Conservation (phyloP, 306 rosid genomes). For the Benincasa hispida region DNA sequence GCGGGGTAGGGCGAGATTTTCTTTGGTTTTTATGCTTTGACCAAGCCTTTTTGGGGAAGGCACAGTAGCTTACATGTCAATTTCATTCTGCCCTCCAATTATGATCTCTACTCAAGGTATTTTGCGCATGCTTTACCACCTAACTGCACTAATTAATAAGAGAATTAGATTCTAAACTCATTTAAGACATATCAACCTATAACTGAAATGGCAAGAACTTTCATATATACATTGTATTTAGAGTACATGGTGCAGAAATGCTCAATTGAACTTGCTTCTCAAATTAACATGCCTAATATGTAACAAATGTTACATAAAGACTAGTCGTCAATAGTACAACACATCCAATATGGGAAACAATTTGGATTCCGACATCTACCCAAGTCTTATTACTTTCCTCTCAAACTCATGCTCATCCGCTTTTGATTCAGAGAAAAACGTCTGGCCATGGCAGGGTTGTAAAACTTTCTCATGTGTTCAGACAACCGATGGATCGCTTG, state of each 20-base stretch:
- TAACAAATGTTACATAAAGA: not conserved
- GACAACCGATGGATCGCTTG: slow-evolving; percentile 68
- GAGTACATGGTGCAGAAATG: not conserved
- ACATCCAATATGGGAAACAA: not conserved
- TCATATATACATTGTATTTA: not conserved
- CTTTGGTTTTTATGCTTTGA: not conserved
- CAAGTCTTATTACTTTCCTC: slow-evolving; percentile 28
- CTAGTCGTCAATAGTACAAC: not conserved
- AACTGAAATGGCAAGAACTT: not conserved
- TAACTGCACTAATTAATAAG: not conserved
- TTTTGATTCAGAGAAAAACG: slow-evolving; percentile 64
- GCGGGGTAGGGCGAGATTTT: not conserved
- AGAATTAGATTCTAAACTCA: not conserved
- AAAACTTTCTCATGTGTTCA: slow-evolving; percentile 71
- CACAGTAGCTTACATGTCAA: not conserved
- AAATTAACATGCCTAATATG: not conserved
- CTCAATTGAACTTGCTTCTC: not conserved
- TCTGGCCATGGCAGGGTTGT: slow-evolving; percentile 78
- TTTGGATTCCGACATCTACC: not conserved
- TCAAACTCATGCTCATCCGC: slow-evolving; percentile 56
- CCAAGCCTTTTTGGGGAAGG: not conserved
- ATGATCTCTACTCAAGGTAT: not conserved
- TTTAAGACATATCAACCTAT: not conserved
- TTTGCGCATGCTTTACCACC: not conserved
- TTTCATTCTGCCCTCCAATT: not conserved